Evolutionary conservation across 208 protist species (phyloP), one percentile per base, ranked within the genome.

Genomic region (Leishmania tropica): DNA sequence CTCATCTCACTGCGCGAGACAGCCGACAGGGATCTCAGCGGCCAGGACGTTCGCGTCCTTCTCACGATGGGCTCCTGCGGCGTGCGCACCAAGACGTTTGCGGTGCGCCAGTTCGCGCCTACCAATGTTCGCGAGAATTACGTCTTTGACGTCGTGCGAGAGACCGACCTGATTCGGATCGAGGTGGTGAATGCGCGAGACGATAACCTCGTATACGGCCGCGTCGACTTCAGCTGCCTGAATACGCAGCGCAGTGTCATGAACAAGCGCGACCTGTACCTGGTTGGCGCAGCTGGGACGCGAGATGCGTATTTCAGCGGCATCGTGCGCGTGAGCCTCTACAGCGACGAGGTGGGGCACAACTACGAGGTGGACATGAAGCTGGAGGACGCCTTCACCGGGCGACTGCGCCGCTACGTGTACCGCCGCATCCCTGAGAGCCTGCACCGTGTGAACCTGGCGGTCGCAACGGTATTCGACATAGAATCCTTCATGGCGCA

Each of bases 401-500:
- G 87, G 45, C 92, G 94, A 24, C 87, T 97, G 45, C 85, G 89
- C 45, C 92, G 93, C 48, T 97, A 96, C 80, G 83, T 88, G 7
- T 81, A 89, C 62, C 83, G 85, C 31, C 89, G 86, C 58, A 78
- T 93, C 3, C 94, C 94, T 19, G 85, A 93, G 71, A 92, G 82
- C 47, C 81, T 97, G 60, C 94, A 97, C 83, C 92, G 93, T 79
- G 90, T 95, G 15, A 87, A 94, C 81, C 73, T 96, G 7, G 88
- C 88, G 13, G 83, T 96, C 6, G 86, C 87, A 42, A 96, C 93
- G 10, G 87, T 95, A 19, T 96, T 94, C 73, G 94, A 97, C 79
- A 95, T 96, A 83, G 93, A 97, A 78, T 89, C 88, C 48, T 95
- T 96, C 83, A 87, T 97, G 82, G 89, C 85, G 42, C 88, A 95